Evolutionary conservation across 352 stramenopile genomes (phyloP).

Genomic region (Pythium diclinum): DNA sequence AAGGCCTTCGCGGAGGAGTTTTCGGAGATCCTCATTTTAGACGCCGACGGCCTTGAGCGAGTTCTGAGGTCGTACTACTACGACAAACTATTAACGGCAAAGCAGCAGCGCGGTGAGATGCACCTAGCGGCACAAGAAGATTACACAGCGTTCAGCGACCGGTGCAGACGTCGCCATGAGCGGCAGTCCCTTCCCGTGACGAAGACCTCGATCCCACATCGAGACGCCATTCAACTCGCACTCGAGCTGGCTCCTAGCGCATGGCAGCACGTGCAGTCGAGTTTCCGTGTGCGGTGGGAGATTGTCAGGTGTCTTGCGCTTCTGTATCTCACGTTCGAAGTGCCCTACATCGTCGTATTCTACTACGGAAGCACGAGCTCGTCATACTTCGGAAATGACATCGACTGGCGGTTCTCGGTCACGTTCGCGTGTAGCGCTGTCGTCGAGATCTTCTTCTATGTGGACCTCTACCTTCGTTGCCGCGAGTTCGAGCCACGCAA

Average conservation of each 20-base stretch:
- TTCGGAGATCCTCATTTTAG: constrained; percentile 19
- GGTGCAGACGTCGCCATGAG: constrained; percentile 12
- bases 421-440: constrained; percentile 23
- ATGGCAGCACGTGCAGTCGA: constrained; percentile 22
- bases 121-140: constrained; percentile 20
- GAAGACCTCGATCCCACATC: constrained; percentile 10
- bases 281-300: constrained; percentile 25
- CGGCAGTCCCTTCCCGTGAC: not conserved
- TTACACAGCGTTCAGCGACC: constrained; percentile 19
- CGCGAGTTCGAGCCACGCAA: constrained; percentile 20
- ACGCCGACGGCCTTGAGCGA: constrained; percentile 12
- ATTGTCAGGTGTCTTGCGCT: constrained; percentile 23
- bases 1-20: constrained; percentile 33
- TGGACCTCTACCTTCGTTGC: constrained; percentile 24
- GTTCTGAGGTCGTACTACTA: constrained; percentile 27
- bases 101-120: constrained; percentile 24
- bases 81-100: constrained; percentile 14
- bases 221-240: constrained; percentile 16
- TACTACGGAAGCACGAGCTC: constrained; percentile 23
- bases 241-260: constrained; percentile 10
- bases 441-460: constrained; percentile 26
- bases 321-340: constrained; percentile 33
- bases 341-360: constrained; percentile 32
- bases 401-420: constrained; percentile 17
- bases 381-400: constrained; percentile 5